phyloP scores from a whole-genome alignment of 345 rosid species.

The Heritiera fomes region DNA sequence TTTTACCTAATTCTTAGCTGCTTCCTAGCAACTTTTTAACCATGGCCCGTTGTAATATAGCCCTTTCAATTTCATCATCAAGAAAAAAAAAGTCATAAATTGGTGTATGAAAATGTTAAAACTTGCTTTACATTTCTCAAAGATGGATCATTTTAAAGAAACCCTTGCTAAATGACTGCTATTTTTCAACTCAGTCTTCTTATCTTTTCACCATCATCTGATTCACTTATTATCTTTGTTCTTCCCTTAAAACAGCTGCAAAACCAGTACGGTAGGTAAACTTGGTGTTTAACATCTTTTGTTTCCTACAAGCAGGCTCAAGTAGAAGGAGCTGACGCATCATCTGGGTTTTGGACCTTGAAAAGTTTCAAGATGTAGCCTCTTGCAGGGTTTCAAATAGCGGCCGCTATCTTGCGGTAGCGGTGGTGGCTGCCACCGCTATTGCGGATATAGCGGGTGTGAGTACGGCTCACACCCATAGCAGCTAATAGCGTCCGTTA shows the following conservation, averaged over 20 bases:
- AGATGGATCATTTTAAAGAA: neutral
- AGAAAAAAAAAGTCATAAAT: neutral
- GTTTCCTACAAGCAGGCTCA: slow-evolving; percentile 1
- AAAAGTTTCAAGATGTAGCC: neutral
- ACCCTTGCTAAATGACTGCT: neutral
- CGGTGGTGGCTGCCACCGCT: too few relatives aligned
- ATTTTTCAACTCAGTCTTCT: neutral
- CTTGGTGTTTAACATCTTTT: neutral
- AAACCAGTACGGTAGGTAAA: slow-evolving; percentile 15
- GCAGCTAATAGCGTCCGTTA: too few relatives aligned
- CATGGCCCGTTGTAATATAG: neutral
- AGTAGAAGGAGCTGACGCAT: neutral
- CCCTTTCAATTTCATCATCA: neutral
- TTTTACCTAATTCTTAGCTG: neutral
- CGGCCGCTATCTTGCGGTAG: too few relatives aligned
- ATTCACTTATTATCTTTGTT: neutral
- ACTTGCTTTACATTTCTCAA: neutral
- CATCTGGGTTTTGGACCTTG: neutral
- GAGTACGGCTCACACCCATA: too few relatives aligned
- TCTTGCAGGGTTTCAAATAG: neutral
- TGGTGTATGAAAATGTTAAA: neutral
- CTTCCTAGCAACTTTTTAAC: neutral
- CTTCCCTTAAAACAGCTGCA: slow-evolving; percentile 6
- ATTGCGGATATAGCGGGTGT: too few relatives aligned
- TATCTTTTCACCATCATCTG: neutral